These are phyloP conservation scores for Teratosphaeria gauchensis DNA, from an alignment of 2,329 filamentous ascomycete genomes.

Conservation along the genomic window DNA sequence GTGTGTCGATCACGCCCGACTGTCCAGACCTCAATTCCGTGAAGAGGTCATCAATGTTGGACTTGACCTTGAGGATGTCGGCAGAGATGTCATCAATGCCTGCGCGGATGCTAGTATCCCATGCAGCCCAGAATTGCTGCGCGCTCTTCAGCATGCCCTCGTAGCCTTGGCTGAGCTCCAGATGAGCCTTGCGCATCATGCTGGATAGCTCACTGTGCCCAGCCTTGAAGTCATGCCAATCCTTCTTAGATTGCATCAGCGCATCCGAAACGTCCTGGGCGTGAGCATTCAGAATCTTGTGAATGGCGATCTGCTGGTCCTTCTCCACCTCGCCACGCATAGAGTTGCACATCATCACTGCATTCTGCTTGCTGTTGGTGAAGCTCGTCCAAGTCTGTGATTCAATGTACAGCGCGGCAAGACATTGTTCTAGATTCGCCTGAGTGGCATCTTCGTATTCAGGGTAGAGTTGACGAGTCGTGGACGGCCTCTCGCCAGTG, in stretches of 20 bases:
- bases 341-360: conserved; percentile 53
- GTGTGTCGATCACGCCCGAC: not conserved
- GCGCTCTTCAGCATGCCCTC: conserved; percentile 4
- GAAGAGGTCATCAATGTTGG: not conserved
- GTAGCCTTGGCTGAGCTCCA: conserved; percentile 8
- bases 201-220: conserved; percentile 6
- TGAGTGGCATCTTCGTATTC: conserved; percentile 20
- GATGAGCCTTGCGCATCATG: conserved; percentile 8
- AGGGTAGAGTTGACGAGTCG: conserved; percentile 8
- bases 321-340: conserved; percentile 50
- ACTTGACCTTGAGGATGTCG: not conserved
- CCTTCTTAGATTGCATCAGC: conserved; percentile 7
- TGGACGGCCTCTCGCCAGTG: conserved; percentile 4
- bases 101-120: not conserved
- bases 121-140: conserved; percentile 3
- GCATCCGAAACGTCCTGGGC: conserved; percentile 2
- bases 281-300: conserved; percentile 2
- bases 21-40: not conserved
- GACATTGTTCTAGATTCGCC: conserved; percentile 39
- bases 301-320: conserved; percentile 22
- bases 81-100: not conserved
- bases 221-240: conserved; percentile 5
- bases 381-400: conserved; percentile 55
- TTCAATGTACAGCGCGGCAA: conserved; percentile 34
- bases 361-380: conserved; percentile 52